Evolutionary conservation across 2,329 filamentous ascomycete species (phyloP).

Genomic region (Botryotinia calthae): DNA sequence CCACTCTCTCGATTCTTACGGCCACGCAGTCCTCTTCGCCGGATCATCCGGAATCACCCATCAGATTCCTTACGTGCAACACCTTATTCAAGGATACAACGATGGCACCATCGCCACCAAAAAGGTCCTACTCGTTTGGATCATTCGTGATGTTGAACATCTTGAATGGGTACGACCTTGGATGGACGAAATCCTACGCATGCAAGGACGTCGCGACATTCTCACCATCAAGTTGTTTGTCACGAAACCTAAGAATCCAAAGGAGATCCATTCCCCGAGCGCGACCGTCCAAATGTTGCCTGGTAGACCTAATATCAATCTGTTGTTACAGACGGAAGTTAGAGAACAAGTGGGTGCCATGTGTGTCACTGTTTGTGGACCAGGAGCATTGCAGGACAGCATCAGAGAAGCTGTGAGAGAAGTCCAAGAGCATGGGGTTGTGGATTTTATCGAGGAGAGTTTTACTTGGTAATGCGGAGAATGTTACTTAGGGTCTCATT

Average conservation of each 20-base stretch:
- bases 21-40: constrained; percentile 85
- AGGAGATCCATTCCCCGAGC: constrained; percentile 71
- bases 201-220: constrained; percentile 78
- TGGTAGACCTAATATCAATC: constrained; percentile 78
- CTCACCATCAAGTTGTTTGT: constrained; percentile 87
- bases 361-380: constrained; percentile 78
- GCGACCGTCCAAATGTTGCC: constrained; percentile 88
- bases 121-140: constrained; percentile 82
- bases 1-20: constrained; percentile 86
- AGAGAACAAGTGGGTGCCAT: constrained; percentile 82
- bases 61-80: constrained; percentile 82
- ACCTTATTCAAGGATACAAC: constrained; percentile 68
- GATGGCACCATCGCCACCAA: constrained; percentile 75
- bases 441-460: constrained; percentile 76
- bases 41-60: constrained; percentile 95
- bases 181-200: constrained; percentile 70
- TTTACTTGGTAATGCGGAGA: constrained; percentile 52
- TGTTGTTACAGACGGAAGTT: constrained; percentile 79
- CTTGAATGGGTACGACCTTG: constrained; percentile 92
- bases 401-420: constrained; percentile 66
- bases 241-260: constrained; percentile 77
- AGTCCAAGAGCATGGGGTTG: constrained; percentile 58
- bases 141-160: constrained; percentile 83
- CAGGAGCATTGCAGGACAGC: constrained; percentile 72
- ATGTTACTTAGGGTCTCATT: background rate